Evolutionary conservation across 164 flowering plant genomes (phyloP).

Genomic region (Tetrastigma voinierianum): DNA sequence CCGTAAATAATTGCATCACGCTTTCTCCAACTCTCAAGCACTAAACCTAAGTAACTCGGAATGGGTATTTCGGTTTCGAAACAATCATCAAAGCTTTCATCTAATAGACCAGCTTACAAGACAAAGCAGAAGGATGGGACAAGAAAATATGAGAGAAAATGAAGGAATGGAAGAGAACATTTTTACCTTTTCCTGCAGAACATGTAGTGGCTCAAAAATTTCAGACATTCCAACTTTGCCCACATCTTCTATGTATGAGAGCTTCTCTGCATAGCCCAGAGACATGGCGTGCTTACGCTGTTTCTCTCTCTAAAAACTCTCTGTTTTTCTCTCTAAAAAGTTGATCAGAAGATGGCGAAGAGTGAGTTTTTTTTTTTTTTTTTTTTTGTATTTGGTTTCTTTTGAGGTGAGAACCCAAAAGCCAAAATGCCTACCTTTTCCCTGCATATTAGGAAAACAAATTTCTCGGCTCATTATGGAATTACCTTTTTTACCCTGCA

Average conservation of each 20-base stretch:
- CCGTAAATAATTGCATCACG: too few species aligned
- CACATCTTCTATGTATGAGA: constrained; percentile 81
- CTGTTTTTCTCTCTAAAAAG: constrained; percentile 11
- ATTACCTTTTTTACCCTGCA: neutral
- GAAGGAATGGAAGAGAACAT: neutral
- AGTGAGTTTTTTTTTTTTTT: neutral
- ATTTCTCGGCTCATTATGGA: neutral
- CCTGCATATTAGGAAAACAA: constrained; percentile 1
- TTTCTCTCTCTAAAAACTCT: neutral
- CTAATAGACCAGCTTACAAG: neutral
- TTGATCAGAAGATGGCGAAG: constrained; percentile 7
- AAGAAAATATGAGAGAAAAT: constrained; percentile 1
- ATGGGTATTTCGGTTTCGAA: too few species aligned
- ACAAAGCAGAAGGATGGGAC: neutral
- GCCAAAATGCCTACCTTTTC: neutral
- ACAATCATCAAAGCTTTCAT: too few species aligned
- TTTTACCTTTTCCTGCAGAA: constrained; percentile 64
- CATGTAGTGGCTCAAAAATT: constrained; percentile 57
- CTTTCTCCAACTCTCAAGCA: too few species aligned
- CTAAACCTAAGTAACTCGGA: too few species aligned
- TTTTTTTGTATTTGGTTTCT: constrained; percentile 12
- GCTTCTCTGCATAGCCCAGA: constrained; percentile 90
- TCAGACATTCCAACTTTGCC: constrained; percentile 88
- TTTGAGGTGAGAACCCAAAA: constrained; percentile 22
- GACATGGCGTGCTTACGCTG: constrained; percentile 46